Base-by-base conservation (phyloP, 2,329 filamentous ascomycete species). In the Cryoendolithus antarcticus region DNA sequence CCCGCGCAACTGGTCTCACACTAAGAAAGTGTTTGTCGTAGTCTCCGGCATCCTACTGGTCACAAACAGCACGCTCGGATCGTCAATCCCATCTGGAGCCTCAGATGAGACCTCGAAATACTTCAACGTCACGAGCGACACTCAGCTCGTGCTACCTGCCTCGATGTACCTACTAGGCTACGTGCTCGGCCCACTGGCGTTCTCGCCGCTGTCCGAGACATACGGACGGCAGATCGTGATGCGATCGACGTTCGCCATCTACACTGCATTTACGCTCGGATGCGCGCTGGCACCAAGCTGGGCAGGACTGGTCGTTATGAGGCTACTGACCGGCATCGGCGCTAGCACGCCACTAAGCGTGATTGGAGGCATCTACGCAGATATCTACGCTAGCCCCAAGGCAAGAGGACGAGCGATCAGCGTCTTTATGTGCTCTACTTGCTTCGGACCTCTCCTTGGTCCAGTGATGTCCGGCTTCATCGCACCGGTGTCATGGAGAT, bases 51-150 rank as follows among this genome's bases (percentile, higher is more conserved):
- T 76, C 60, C 54, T 71, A 45, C 66, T 71, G 38, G 76, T 82
- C 33, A 64, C 81, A 53, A 84, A 84, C 56, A 76, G 71, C 15
- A 82, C 78, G 7, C 73, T 83, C 60, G 73, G 72, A 1, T 80
- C 73, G 32, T 67, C 76, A 0, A 63, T 84, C 4, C 75, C 79
- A 1, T 74, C 75, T 40, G 79, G 79, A 55, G 35, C 35, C 27
- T 15, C 27, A 15, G 11, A 10, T 4, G 21, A 66, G 37, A 78
- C 82, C 35, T 62, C 69, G 3, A 53, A 59, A 2, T 65, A 79
- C 48, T 84, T 78, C 60, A 52, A 65, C 38, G 60, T 81, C 40
- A 69, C 67, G 0, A 57, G 59, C 28, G 51, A 65, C 39, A 58
- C 55, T 9, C 53, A 67, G 24, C 43, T 55, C 4, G 63, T 70